A percentile compares a stretch with the other conserved stretches of the same genome.
Conservation (phyloP, 2,329 filamentous ascomycete genomes). For the Thermothelomyces thermophilus region DNA sequence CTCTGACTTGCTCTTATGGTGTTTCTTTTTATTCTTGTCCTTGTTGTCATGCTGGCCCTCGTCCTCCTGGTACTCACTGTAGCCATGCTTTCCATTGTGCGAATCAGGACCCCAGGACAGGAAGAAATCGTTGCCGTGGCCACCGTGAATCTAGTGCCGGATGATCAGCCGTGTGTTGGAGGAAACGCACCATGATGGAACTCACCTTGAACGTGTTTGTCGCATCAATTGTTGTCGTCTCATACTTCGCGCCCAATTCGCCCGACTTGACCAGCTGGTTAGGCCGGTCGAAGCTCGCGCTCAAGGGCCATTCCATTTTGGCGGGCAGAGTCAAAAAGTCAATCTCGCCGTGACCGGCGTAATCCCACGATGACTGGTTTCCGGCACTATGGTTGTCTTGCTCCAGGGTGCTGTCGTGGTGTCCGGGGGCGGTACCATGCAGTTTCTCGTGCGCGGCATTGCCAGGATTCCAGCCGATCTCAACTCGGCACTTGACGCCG, state of each 20-base stretch:
- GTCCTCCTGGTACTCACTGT: background rate
- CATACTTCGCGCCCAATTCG: slow-evolving; percentile 2
- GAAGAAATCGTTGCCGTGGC: slow-evolving; percentile 2
- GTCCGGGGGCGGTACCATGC: background rate
- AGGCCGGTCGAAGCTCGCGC: slow-evolving; percentile 3
- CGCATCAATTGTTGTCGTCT: background rate
- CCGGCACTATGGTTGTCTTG: background rate
- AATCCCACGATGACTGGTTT: slow-evolving; percentile 3
- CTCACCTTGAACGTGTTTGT: slow-evolving; percentile 4
- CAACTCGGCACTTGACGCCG: slow-evolving; percentile 6
- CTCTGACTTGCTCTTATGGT: background rate
- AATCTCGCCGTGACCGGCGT: slow-evolving; percentile 1
- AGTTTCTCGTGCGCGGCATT: background rate
- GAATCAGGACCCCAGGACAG: slow-evolving; percentile 5
- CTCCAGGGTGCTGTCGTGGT: background rate
- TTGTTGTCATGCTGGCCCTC: background rate
- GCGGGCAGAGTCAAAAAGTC: background rate
- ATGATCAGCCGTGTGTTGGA: background rate
- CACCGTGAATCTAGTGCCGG: background rate
- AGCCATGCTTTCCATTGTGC: background rate
- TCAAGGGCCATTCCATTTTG: slow-evolving; percentile 9
- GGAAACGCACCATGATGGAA: background rate
- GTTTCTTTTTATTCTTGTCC: background rate
- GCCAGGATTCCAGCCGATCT: slow-evolving; percentile 6
- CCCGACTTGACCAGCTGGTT: background rate